These are phyloP conservation scores for Mycena alexandri DNA, from an alignment of 768 basidiomycete species.

Conservation along the genomic window DNA sequence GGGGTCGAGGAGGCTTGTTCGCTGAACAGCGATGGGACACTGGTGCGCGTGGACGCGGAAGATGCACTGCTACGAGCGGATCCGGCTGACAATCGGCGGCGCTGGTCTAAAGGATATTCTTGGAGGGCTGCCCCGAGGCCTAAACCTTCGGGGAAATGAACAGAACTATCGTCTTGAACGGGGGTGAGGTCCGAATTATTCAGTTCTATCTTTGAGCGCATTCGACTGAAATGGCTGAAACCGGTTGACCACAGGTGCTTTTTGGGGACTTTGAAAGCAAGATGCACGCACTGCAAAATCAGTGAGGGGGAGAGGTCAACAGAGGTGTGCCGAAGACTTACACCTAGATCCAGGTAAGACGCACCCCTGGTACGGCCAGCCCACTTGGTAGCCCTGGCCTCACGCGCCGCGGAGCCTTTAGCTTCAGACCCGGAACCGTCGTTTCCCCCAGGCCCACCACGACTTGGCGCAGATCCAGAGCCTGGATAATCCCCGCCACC, in stretches of 20 bases:
- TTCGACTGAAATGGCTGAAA: slow-evolving; percentile 19
- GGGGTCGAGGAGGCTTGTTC: slow-evolving; percentile 13
- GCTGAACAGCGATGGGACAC: slow-evolving; percentile 13
- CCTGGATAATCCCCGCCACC: neutral
- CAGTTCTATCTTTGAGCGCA: neutral
- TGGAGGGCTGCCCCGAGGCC: neutral
- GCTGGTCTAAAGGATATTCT: slow-evolving; percentile 7
- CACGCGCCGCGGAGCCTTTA: no score
- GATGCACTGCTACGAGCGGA: slow-evolving; percentile 19
- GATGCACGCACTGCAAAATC: slow-evolving; percentile 8
- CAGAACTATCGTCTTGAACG: neutral
- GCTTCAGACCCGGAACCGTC: neutral
- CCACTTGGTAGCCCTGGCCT: no score
- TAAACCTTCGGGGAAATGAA: neutral
- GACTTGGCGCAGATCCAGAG: neutral
- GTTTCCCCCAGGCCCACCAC: slow-evolving; percentile 2
- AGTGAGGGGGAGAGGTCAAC: neutral
- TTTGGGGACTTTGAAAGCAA: slow-evolving; percentile 15
- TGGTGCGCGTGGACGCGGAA: slow-evolving; percentile 5
- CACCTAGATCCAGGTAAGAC: neutral
- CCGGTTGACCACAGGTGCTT: slow-evolving; percentile 25
- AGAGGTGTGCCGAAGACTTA: slow-evolving; percentile 1
- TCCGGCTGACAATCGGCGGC: slow-evolving; percentile 19
- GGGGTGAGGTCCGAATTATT: neutral
- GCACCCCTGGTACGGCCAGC: no score